A percentile compares a stretch with the other conserved stretches of the same genome.
Conservation (phyloP, 2,329 filamentous ascomycete genomes). For the Onygenales sp. region DNA sequence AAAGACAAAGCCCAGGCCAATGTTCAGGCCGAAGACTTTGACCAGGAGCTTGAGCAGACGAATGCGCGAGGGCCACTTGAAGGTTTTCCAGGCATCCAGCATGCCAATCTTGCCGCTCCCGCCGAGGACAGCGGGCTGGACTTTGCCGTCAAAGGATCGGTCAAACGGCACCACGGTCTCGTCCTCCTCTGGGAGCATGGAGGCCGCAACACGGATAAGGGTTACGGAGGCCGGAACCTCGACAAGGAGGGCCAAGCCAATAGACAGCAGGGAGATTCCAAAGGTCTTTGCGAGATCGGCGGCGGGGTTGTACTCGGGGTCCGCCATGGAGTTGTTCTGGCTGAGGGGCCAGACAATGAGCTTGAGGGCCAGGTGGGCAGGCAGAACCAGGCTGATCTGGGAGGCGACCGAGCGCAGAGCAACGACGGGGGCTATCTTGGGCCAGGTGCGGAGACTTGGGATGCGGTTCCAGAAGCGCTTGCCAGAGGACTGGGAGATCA, state of each 20-base stretch:
- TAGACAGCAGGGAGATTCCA: constrained; percentile 23
- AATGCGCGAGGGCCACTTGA: constrained; percentile 61
- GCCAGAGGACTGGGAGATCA: constrained; percentile 61
- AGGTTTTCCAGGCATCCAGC: constrained; percentile 68
- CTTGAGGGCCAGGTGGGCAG: constrained; percentile 29
- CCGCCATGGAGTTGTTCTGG: constrained; percentile 15
- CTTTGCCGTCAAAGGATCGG: constrained; percentile 68
- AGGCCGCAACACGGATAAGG: constrained; percentile 75
- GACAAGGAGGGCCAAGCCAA: constrained; percentile 48
- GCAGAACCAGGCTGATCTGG: constrained; percentile 40
- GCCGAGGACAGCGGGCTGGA: constrained; percentile 64
- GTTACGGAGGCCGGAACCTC: constrained; percentile 68
- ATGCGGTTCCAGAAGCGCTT: constrained; percentile 61
- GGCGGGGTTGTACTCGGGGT: constrained; percentile 21
- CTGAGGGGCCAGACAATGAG: constrained; percentile 39
- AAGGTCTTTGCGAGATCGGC: constrained; percentile 26
- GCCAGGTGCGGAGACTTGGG: constrained; percentile 55
- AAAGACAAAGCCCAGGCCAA: constrained; percentile 41
- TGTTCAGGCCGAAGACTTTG: constrained; percentile 56
- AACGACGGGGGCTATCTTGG: constrained; percentile 60
- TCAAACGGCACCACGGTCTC: constrained; percentile 87
- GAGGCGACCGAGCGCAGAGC: constrained; percentile 52
- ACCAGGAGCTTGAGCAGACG: constrained; percentile 65
- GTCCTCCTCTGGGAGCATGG: constrained; percentile 69
- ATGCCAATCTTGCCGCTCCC: constrained; percentile 63